A percentile compares a stretch with the other conserved stretches of the same genome.
These are phyloP conservation scores for Fusarium compactum DNA, from an alignment of 2,329 filamentous ascomycete species.

Conservation along the genomic window DNA sequence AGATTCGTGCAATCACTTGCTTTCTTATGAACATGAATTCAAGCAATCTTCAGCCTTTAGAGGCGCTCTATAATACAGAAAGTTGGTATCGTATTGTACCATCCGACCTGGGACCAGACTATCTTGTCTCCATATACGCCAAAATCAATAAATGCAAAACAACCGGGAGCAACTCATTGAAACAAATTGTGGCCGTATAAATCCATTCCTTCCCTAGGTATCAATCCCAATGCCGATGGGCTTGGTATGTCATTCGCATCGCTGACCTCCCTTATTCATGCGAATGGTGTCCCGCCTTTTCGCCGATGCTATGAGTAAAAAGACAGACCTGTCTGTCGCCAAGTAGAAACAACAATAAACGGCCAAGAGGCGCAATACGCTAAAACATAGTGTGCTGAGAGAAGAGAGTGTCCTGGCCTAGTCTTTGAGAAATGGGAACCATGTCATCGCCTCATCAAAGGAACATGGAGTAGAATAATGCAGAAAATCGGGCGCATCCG, in stretches of 20 bases:
- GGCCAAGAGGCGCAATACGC: slow-evolving; percentile 39
- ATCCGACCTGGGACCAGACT: slow-evolving; percentile 6
- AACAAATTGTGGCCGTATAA: slow-evolving; percentile 13
- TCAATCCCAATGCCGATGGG: slow-evolving; percentile 23
- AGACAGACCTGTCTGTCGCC: slow-evolving; percentile 41
- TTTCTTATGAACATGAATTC: slow-evolving; percentile 10
- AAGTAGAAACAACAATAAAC: slow-evolving; percentile 22
- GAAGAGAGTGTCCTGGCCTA: slow-evolving; percentile 17
- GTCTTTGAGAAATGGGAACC: slow-evolving; percentile 5
- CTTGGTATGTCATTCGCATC: slow-evolving; percentile 17
- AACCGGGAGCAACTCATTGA: slow-evolving; percentile 9
- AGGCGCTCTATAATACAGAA: slow-evolving; percentile 10
- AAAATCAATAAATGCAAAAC: slow-evolving; percentile 11
- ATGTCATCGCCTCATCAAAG: slow-evolving; percentile 27
- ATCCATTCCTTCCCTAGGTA: slow-evolving; percentile 22
- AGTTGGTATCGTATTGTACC: background rate
- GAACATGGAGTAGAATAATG: slow-evolving; percentile 18
- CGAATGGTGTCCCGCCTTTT: slow-evolving; percentile 37
- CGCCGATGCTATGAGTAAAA: slow-evolving; percentile 45
- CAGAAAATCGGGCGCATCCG: background rate
- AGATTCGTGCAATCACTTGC: background rate
- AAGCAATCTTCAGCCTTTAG: slow-evolving; percentile 26
- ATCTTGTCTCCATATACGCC: slow-evolving; percentile 25
- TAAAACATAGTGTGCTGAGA: slow-evolving; percentile 35
- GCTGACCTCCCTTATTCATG: slow-evolving; percentile 24